Base-by-base conservation (phyloP, 179 eudicot species). In the Amaranthus tricolor region DNA sequence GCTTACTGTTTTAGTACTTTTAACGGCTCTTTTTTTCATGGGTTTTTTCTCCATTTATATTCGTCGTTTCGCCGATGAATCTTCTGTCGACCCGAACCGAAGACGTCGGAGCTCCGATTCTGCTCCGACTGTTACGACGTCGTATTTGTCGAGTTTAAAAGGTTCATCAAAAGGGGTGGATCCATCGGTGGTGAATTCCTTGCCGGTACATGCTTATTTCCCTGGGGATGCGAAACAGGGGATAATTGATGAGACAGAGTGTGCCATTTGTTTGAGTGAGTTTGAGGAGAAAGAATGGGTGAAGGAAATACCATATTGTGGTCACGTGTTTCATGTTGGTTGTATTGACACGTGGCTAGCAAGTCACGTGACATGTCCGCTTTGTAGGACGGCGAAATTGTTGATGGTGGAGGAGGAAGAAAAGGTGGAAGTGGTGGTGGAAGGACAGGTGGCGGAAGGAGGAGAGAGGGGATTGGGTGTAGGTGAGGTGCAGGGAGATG, bases 11-110 rank as follows among this genome's bases (percentile, higher is more conserved):
- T 52, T 92, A 6, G 84, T 88, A 16, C 89, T 93, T 78, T 74
- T 93, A 62, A 75, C 89, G 11, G 90, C 89, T 1, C 82, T 92
- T 65, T 89, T 92, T 78, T 89, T 92, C 83, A 78, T 92, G 82
- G 96, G 81, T 0, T 84, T 88, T 72, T 80, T 88, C 69, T 88
- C 91, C 9, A 73, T 88, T 51, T 88, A 89, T 81, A 74, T 89
- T 75, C 89, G 97, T 57, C 91, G 87, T 50, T 82, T 82, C 81
- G 59, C 89, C 53, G 81, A 73, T 50, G 79, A 77, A 24, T 20
- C 81, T 10, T 40, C 79, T 16, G 59, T 44, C 54, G 59, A 72
- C 47, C 74, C 71, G 45, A 49, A 68, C 44, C 71, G 70, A 44
- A 73, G 78, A 20, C 82, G 76, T 6, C 67, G 78, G 31, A 44